Percentiles rank a stretch among this genome's conserved stretches.
Evolutionary conservation across 495 filamentous ascomycete genomes (phyloP).

Genomic region (Chlorociboria aeruginascens): DNA sequence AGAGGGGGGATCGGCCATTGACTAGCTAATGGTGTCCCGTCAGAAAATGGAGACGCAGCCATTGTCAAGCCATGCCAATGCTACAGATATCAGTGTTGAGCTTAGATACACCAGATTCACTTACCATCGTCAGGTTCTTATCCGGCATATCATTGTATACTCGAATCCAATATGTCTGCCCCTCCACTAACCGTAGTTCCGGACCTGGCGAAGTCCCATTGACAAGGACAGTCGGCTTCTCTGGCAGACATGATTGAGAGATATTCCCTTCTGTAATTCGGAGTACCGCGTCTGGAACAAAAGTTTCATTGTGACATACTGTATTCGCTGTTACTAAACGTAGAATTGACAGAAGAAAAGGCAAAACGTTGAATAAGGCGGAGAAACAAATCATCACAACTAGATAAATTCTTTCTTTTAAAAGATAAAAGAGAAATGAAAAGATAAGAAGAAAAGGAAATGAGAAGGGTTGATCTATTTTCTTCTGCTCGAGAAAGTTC

Average conservation of each 20-base stretch:
- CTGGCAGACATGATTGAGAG: constrained; percentile 29
- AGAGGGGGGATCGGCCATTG: constrained; percentile 49
- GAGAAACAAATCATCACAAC: no score
- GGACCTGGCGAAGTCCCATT: constrained; percentile 45
- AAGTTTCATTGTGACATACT: constrained; percentile 25
- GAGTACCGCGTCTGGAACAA: constrained; percentile 39
- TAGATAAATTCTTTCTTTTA: no score
- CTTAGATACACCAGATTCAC: constrained; percentile 2
- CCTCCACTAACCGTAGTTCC: constrained; percentile 32
- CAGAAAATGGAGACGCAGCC: constrained; percentile 41
- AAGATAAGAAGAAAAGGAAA: no score
- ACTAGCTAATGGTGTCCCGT: constrained; percentile 37
- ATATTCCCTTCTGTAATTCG: constrained; percentile 28
- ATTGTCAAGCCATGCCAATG: constrained; percentile 51
- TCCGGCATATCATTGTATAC: constrained; percentile 46
- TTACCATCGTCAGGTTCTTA: constrained; percentile 43
- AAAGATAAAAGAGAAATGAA: no score
- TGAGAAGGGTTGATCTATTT: no score
- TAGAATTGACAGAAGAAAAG: not conserved
- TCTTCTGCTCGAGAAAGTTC: no score
- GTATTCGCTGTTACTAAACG: not conserved
- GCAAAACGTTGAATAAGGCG: not conserved
- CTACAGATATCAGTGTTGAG: constrained; percentile 18
- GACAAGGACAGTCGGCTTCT: constrained; percentile 31
- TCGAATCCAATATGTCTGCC: constrained; percentile 40